Evolutionary conservation across 768 basidiomycete genomes (phyloP).

Genomic region (Neoboletus brunneissimus): DNA sequence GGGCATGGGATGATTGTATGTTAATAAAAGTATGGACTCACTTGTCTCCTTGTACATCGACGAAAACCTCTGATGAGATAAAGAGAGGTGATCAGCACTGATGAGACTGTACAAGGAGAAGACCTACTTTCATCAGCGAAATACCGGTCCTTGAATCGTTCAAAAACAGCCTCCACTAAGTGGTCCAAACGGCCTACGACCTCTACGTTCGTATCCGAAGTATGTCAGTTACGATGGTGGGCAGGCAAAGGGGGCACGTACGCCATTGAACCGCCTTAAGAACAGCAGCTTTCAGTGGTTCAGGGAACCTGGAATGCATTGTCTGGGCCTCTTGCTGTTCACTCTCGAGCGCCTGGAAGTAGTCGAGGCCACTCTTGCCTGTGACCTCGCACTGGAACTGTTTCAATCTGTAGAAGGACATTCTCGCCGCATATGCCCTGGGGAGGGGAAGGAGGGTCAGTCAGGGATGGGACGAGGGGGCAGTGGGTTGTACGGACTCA

Average conservation of each 20-base stretch:
- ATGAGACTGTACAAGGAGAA: slow-evolving; percentile 5
- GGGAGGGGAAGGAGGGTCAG: slow-evolving; percentile 10
- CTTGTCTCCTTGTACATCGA: slow-evolving; percentile 88
- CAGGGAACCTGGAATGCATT: slow-evolving; percentile 89
- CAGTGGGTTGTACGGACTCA: slow-evolving; percentile 58
- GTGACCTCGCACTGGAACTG: slow-evolving; percentile 98
- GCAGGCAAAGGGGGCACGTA: slow-evolving; percentile 47
- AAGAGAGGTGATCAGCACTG: slow-evolving; percentile 17
- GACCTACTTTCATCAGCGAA: slow-evolving; percentile 86
- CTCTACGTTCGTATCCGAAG: slow-evolving; percentile 50
- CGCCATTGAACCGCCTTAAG: slow-evolving; percentile 96
- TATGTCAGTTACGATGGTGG: slow-evolving; percentile 12
- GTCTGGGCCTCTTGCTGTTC: slow-evolving; percentile 87
- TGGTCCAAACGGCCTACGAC: slow-evolving; percentile 95
- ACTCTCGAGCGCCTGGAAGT: slow-evolving; percentile 90
- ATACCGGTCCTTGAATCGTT: slow-evolving; percentile 95
- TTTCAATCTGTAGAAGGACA: slow-evolving; percentile 91
- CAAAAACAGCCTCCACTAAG: slow-evolving; percentile 91
- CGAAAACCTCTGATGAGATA: slow-evolving; percentile 64
- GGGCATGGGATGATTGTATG: slow-evolving; percentile 15
- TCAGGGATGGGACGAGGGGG: slow-evolving; percentile 26
- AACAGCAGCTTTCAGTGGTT: slow-evolving; percentile 87
- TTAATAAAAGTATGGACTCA: slow-evolving; percentile 34
- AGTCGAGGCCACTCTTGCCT: slow-evolving; percentile 90
- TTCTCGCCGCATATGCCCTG: slow-evolving; percentile 82